phyloP scores from a whole-genome alignment of 306 rosid genomes.

The Vigna mungo region DNA sequence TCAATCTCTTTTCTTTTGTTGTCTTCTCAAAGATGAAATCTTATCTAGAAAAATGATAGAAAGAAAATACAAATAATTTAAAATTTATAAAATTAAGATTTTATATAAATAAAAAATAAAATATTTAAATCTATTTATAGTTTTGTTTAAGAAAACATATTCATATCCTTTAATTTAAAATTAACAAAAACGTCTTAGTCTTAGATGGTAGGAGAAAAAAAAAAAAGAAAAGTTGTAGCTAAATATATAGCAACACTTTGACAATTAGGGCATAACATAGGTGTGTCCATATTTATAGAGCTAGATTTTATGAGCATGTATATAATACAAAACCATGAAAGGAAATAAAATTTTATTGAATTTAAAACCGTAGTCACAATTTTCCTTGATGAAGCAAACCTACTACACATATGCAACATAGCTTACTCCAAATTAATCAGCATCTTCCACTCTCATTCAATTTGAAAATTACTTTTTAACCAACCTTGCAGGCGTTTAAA shows the following conservation, averaged over 20 bases:
- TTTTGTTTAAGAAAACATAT: no score
- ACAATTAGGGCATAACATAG: conserved; percentile 29
- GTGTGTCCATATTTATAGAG: background rate
- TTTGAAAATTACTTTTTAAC: conserved; percentile 8
- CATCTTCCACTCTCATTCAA: background rate
- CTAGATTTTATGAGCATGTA: background rate
- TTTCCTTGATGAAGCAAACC: conserved; percentile 21
- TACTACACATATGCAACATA: background rate
- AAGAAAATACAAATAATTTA: no score
- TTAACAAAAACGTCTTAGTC: no score
- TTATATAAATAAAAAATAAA: no score
- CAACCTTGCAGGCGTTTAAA: background rate
- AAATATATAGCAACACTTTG: background rate
- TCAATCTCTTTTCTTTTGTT: no score
- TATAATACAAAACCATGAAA: background rate
- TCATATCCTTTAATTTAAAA: no score
- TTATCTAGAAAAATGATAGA: no score
- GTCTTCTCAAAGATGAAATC: no score
- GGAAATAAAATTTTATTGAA: background rate
- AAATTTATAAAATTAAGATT: no score
- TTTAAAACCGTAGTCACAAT: background rate
- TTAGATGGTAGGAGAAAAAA: no score
- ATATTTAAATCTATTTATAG: no score
- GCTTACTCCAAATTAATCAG: conserved; percentile 28
- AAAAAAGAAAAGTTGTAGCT: no score